Conservation (phyloP, 2,329 filamentous ascomycete genomes). For the Simplicillium sp. region DNA sequence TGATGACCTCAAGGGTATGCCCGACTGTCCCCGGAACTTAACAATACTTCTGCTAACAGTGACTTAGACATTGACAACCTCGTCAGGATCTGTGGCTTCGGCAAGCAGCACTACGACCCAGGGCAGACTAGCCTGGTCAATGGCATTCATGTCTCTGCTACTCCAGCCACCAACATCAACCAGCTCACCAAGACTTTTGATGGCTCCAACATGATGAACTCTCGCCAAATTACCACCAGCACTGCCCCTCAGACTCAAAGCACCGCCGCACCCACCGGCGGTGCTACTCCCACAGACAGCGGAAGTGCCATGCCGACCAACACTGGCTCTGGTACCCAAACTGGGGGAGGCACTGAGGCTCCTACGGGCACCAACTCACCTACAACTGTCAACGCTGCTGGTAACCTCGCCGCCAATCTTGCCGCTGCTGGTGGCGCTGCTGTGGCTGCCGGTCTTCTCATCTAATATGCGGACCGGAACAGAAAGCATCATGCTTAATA, state of each 20-base stretch:
- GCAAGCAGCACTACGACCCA: conserved; percentile 17
- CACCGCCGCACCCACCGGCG: conserved; percentile 3
- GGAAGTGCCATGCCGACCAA: neutral
- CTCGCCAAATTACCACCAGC: neutral
- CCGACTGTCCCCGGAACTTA: neutral
- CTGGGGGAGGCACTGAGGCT: no score
- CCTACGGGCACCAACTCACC: no score
- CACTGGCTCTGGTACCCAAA: no score
- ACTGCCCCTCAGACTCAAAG: neutral
- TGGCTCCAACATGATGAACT: conserved; percentile 6
- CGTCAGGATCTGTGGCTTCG: conserved; percentile 23
- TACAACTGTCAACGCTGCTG: no score
- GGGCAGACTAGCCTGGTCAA: conserved; percentile 17
- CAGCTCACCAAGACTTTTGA: conserved; percentile 26
- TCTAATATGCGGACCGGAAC: no score
- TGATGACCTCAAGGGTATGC: conserved; percentile 12
- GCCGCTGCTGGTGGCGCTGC: no score
- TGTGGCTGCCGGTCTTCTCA: no score
- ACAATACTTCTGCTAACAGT: neutral
- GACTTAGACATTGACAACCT: conserved; percentile 24
- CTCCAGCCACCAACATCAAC: conserved; percentile 18
- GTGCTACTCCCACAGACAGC: conserved; percentile 5
- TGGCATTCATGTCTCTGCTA: conserved; percentile 20
- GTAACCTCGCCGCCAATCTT: no score
- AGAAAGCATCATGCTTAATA: no score